Base-by-base conservation (phyloP, 345 rosid species). In the Sonneratia alba region DNA sequence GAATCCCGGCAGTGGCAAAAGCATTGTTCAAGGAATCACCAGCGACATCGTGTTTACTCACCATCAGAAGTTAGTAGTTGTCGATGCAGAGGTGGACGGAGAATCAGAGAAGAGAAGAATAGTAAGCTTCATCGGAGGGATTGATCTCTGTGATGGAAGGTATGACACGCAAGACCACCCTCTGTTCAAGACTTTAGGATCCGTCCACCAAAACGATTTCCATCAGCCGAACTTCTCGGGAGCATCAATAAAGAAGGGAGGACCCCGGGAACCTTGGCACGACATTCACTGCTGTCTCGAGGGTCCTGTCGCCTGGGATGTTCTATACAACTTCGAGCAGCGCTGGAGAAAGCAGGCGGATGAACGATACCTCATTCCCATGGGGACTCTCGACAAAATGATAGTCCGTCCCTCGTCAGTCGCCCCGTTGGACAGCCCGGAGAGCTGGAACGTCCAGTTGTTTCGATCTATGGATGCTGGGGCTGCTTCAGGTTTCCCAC, bases 211-310 rank as follows among this genome's bases (percentile, higher is more conserved):
- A 47, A 67, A 82, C 42, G 97, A 93, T 79, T 91, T 93, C 86
- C 89, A 93, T 67, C 98, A 93, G 70, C 98, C 97, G 0, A 93
- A 88, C 66, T 91, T 93, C 45, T 24, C 47, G 3, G 85, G 84
- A 0, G 66, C 96, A 22, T 88, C 93, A 0, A 82, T 91, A 6
- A 72, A 48, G 59, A 91, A 85, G 66, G 98, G 98, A 1, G 98
- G 98, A 74, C 98, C 98, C 0, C 82, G 98, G 65, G 97, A 91
- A 82, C 98, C 98, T 0, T 93, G 98, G 98, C 98, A 93, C 48
- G 98, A 93, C 76, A 82, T 91, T 69, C 98, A 93, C 42, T 93
- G 97, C 78, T 84, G 82, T 72, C 76, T 93, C 5, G 97, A 93
- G 73, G 98, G 98, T 63, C 92, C 96, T 21, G 84, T 84, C 3